phyloP scores from a whole-genome alignment of 305 asterid species.

The Solanum hybrid region DNA sequence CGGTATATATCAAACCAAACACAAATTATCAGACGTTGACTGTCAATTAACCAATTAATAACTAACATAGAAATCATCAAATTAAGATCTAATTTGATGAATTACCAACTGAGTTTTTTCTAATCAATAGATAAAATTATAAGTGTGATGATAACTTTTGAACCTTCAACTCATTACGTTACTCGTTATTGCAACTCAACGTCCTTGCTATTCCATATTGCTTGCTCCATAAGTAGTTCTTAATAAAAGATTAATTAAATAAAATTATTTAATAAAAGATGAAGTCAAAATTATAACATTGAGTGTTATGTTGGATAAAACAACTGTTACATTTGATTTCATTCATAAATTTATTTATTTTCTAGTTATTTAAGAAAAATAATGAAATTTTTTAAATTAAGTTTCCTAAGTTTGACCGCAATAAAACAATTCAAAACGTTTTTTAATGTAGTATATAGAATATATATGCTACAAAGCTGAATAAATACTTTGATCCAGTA shows the following conservation, averaged over 20 bases:
- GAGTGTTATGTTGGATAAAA: not conserved
- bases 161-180: not conserved
- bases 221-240: not conserved
- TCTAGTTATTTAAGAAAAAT: not conserved
- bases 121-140: not conserved
- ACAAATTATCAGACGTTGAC: not conserved
- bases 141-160: not conserved
- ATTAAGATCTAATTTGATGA: not conserved
- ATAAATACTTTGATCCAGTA: not conserved
- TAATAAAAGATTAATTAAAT: not conserved
- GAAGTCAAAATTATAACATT: not conserved
- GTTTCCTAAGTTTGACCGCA: not conserved
- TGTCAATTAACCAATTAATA: not conserved
- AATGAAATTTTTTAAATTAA: not conserved
- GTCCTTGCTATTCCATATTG: not conserved
- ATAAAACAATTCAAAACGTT: not conserved
- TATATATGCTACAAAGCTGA: not conserved
- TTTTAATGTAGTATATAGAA: not conserved
- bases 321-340: not conserved
- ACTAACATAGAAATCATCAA: not conserved
- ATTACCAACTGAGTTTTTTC: not conserved
- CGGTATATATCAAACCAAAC: not conserved
- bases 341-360: not conserved
- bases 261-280: not conserved
- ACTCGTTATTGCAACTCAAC: not conserved